Evolutionary conservation across 805 yeast genomes (phyloP).

Genomic region (Allodekkera sacchari): DNA sequence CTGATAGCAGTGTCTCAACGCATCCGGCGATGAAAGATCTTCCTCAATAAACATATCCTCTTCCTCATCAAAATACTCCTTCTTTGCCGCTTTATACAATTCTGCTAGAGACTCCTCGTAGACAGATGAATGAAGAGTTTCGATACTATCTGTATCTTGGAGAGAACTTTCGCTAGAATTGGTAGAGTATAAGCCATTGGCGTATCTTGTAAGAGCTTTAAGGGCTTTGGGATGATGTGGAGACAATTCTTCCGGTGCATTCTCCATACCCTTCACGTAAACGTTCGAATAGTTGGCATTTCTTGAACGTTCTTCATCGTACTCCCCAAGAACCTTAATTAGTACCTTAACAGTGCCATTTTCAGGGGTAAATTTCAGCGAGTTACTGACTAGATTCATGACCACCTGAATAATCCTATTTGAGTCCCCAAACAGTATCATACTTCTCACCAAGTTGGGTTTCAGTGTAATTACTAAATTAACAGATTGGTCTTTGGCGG

Average conservation of each 20-base stretch:
- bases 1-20: conserved; percentile 8
- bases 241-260: conserved; percentile 2
- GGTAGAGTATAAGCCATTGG: background rate
- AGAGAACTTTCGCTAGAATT: background rate
- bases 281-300: conserved; percentile 36
- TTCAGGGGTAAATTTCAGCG: conserved; percentile 86
- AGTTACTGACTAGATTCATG: conserved; percentile 86
- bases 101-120: conserved; percentile 37
- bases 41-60: conserved; percentile 8
- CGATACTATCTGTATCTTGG: conserved; percentile 15
- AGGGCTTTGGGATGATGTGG: conserved; percentile 2
- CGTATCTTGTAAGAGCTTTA: background rate
- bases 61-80: conserved; percentile 13
- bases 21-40: conserved; percentile 15
- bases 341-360: conserved; percentile 71
- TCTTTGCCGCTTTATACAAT: conserved; percentile 22
- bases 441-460: conserved; percentile 52
- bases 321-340: conserved; percentile 60
- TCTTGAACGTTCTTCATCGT: conserved; percentile 46
- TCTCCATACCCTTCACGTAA: conserved; percentile 25
- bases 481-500: conserved; percentile 72
- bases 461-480: conserved; percentile 50
- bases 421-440: conserved; percentile 78
- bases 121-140: conserved; percentile 19
- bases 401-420: conserved; percentile 86